Evolutionary conservation across 148 eudicot genomes (phyloP).

Genomic region (Pouteria glomerata): DNA sequence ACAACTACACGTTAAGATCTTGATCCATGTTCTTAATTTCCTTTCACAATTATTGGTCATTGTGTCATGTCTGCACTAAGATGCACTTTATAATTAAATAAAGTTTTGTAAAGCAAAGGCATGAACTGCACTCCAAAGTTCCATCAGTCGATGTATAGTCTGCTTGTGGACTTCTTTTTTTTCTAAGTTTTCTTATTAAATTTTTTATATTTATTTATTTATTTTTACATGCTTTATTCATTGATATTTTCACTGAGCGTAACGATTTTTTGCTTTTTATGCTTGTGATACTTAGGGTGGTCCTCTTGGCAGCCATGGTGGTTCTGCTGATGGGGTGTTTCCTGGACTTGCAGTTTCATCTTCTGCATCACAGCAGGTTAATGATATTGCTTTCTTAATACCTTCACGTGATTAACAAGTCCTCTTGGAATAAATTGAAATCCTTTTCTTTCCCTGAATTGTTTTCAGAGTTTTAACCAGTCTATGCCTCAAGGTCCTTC

Average conservation of each 20-base stretch:
- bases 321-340: conserved; percentile 37
- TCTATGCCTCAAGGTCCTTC: conserved; percentile 36
- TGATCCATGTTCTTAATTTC: too few species aligned
- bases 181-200: neutral
- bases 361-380: conserved; percentile 44
- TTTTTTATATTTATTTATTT: neutral
- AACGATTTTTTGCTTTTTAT: neutral
- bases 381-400: neutral
- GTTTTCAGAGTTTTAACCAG: conserved; percentile 39
- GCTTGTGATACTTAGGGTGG: conserved; percentile 34
- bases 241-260: neutral
- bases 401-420: neutral
- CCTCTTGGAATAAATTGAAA: neutral
- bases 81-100: neutral
- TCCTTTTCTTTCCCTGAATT: neutral
- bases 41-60: neutral
- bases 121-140: neutral
- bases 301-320: conserved; percentile 33
- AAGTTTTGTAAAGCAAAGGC: neutral
- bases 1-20: too few species aligned
- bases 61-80: neutral
- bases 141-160: too few species aligned
- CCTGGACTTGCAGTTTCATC: conserved; percentile 42
- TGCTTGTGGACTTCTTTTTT: too few species aligned
- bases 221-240: neutral